Conservation (phyloP, 179 eudicot genomes). For the Gypsophila paniculata region DNA sequence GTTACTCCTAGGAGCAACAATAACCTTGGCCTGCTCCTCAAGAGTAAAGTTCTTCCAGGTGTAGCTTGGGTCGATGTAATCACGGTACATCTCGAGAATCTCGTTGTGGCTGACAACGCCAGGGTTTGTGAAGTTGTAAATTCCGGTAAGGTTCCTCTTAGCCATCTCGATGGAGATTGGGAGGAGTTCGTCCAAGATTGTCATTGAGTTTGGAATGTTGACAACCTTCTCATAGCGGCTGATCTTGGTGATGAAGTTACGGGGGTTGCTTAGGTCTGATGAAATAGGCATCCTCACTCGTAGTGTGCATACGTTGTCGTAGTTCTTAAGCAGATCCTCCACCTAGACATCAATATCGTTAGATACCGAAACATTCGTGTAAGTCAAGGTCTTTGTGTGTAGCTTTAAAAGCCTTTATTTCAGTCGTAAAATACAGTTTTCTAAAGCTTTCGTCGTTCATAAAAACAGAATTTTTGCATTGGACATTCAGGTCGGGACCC, state of each 20-base stretch:
- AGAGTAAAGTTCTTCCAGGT: slow-evolving; percentile 51
- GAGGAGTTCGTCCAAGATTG: slow-evolving; percentile 50
- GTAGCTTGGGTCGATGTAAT: slow-evolving; percentile 49
- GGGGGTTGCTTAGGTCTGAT: slow-evolving; percentile 48
- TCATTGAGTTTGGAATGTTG: slow-evolving; percentile 59
- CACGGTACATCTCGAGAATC: slow-evolving; percentile 48
- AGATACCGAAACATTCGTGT: not conserved
- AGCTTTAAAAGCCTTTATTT: not conserved
- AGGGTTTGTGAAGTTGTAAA: slow-evolving; percentile 58
- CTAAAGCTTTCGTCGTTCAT: not conserved
- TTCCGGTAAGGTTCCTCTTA: slow-evolving; percentile 56
- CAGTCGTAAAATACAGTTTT: not conserved
- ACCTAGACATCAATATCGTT: slow-evolving; percentile 28
- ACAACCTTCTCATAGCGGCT: slow-evolving; percentile 53
- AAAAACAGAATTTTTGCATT: not conserved
- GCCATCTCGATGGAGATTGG: slow-evolving; percentile 54
- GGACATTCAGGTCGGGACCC: not conserved
- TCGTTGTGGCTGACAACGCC: slow-evolving; percentile 62
- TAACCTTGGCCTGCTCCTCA: slow-evolving; percentile 60
- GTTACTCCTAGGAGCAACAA: slow-evolving; percentile 59
- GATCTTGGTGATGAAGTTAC: slow-evolving; percentile 58
- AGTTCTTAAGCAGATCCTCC: slow-evolving; percentile 47
- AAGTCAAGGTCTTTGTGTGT: not conserved
- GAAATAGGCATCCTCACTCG: slow-evolving; percentile 61
- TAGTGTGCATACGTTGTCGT: slow-evolving; percentile 54